These are phyloP conservation scores for Bolboschoenoplectus hybrid DNA, from an alignment of 202 grass and related monocot species.

Conservation along the genomic window DNA sequence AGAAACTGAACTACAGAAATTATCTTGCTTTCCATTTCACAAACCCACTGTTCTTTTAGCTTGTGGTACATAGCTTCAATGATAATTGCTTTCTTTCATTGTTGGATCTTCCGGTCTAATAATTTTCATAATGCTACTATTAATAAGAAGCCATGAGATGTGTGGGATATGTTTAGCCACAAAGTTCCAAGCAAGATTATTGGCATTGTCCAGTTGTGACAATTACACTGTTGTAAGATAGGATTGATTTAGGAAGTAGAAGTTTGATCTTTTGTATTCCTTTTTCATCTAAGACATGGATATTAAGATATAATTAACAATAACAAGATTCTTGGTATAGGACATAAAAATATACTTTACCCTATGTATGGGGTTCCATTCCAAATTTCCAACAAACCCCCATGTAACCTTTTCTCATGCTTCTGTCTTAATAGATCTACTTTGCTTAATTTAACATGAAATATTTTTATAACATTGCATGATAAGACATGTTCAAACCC, in stretches of 20 bases:
- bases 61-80: background rate
- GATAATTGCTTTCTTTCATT: background rate
- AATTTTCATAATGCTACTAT: background rate
- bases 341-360: background rate
- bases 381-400: background rate
- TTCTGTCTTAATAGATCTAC: background rate
- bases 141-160: background rate
- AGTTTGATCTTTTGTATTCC: background rate
- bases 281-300: background rate
- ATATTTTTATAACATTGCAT: slow-evolving; percentile 7
- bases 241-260: background rate
- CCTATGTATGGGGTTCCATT: background rate
- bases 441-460: background rate
- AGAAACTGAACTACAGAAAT: background rate
- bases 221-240: background rate
- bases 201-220: background rate
- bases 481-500: slow-evolving; percentile 9
- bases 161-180: background rate
- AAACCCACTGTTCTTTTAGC: background rate
- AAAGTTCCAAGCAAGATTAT: background rate
- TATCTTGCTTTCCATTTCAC: background rate
- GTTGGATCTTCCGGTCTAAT: background rate
- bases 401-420: background rate
- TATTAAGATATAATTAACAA: background rate
- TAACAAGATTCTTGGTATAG: background rate